Conservation (phyloP, 1,284 basidiomycete species). For the Chondrostereum purpureum region DNA sequence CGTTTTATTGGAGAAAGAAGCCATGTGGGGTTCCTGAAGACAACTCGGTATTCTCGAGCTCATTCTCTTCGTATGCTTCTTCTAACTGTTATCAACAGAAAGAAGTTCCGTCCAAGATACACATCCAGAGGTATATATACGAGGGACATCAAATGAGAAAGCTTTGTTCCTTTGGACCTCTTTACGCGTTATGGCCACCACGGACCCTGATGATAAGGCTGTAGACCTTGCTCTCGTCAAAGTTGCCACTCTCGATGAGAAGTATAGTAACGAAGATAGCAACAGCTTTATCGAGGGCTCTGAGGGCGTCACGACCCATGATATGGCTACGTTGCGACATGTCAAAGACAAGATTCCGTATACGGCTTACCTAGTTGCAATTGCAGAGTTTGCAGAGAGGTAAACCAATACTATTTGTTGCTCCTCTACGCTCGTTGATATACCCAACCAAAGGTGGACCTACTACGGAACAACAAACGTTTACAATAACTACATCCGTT, state of each 20-base stretch:
- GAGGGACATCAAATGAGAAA: no score
- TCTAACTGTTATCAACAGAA: no score
- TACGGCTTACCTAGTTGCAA: constrained; percentile 37
- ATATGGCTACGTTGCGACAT: constrained; percentile 37
- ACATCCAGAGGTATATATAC: no score
- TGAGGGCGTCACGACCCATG: constrained; percentile 45
- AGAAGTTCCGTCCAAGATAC: no score
- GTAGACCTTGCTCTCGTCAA: constrained; percentile 5
- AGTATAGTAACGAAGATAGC: background rate
- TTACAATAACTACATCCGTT: constrained; percentile 45
- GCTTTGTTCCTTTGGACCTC: no score
- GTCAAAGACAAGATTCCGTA: constrained; percentile 36
- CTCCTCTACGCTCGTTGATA: no score
- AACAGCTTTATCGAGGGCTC: constrained; percentile 23
- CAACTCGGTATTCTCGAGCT: no score
- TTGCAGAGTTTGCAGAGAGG: constrained; percentile 48
- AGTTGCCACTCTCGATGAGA: constrained; percentile 20
- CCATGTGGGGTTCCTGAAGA: no score
- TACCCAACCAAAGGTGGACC: constrained; percentile 29
- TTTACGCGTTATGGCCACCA: constrained; percentile 1
- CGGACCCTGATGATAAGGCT: constrained; percentile 7
- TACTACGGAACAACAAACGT: constrained; percentile 43
- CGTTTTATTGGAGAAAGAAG: no score
- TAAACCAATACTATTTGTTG: no score
- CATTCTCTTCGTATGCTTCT: no score